Base-by-base conservation (phyloP, 495 filamentous ascomycete genomes). In the Polyplosphaeria fusca region DNA sequence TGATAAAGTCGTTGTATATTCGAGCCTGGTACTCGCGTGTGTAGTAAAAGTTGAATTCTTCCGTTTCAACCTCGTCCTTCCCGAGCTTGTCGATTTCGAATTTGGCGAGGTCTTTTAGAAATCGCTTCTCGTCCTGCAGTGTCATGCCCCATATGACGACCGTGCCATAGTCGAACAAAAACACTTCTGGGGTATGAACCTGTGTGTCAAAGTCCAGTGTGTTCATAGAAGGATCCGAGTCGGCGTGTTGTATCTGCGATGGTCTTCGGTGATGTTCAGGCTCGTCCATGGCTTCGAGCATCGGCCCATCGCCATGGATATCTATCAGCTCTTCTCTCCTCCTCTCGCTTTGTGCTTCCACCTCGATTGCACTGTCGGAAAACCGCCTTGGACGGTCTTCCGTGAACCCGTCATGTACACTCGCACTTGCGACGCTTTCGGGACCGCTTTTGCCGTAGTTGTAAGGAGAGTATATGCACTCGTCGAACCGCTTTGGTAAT, bases 101-200 rank as follows among this genome's bases (percentile, higher is more conserved):
- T 67, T 92, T 95, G n/a, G 88, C 84, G 46, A 97, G 86, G 62
- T 98, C 93, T 54, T 91, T 92, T 4, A 98, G 74, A 66, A 98
- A 95, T 22, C 86, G 79, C 42, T 86, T 81, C 70, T 98, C 93
- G 58, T 98, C 84, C 5, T 80, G 76, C 5, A 86, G 71, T 0
- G 88, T 84, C 92, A 98, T 95, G 55, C 93, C 93, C 93, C 93
- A 98, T 68, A 97, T 91, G n/a, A 98, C 93, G n/a, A 96, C 88
- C n/a, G 95, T 94, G 37, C 93, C 93, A 66, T 98, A 98, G 61
- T 95, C 86, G 68, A 96, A 98, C 20, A 98, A 79, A 70, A 98
- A 97, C 9, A 96, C 79, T 70, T 98, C 93, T 0, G 92, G 91
- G 1, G 84, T 95, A 68, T 95, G 88, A 11, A 96, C 88, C 68